Conservation (phyloP, 1,139 yeast genomes). For the Scheffersomyces quercinus region DNA sequence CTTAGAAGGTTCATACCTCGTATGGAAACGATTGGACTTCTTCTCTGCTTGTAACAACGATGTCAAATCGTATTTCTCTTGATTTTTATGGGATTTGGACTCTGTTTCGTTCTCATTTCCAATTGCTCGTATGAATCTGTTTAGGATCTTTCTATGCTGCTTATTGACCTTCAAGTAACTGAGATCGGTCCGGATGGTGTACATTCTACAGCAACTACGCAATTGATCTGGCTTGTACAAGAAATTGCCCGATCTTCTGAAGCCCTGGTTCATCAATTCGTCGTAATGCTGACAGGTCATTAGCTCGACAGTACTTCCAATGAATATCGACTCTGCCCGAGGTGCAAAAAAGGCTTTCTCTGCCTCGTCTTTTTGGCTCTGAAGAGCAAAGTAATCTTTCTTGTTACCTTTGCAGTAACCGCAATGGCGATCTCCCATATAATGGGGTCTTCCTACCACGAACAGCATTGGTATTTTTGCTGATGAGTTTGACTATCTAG, state of each 20-base stretch:
- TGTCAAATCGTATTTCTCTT: constrained; percentile 21
- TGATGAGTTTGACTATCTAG: too few relatives aligned
- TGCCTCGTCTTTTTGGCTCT: constrained; percentile 16
- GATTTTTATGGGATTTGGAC: constrained; percentile 14
- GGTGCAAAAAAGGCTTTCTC: constrained; percentile 4
- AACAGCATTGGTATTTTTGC: background rate
- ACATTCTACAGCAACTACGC: constrained; percentile 78
- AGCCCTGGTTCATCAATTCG: constrained; percentile 66
- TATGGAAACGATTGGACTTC: constrained; percentile 38
- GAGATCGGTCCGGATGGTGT: constrained; percentile 69
- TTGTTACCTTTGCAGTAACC: constrained; percentile 67
- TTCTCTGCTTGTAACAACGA: constrained; percentile 28
- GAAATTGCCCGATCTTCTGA: constrained; percentile 75
- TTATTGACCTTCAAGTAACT: constrained; percentile 50
- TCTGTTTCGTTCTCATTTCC: constrained; percentile 13
- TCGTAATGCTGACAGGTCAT: constrained; percentile 61
- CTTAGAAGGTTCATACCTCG: constrained; percentile 54
- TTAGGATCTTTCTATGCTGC: constrained; percentile 66
- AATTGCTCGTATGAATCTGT: constrained; percentile 56
- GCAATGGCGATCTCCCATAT: constrained; percentile 29
- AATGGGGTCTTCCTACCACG: background rate
- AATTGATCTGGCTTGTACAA: constrained; percentile 73
- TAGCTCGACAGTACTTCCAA: constrained; percentile 51
- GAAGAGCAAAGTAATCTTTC: constrained; percentile 37
- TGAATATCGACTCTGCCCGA: constrained; percentile 31